Conservation (phyloP, 306 rosid genomes). For the barrel medic (Medicago truncatula) region MtrunA17r5.0-ANR NC_053049.1:18035001-18035500, state of each 20-base stretch:
- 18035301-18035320: not conserved
- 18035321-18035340: not conserved
- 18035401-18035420: not conserved
- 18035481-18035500: slow-evolving; percentile 23
- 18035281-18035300: not conserved
- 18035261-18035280: not conserved
- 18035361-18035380: not conserved
- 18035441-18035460: slow-evolving; percentile 34
- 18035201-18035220: slow-evolving; percentile 1
- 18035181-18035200: slow-evolving; percentile 74
- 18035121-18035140: slow-evolving; percentile 73
- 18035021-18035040: not conserved
- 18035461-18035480: slow-evolving; percentile 36
- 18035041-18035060: slow-evolving; percentile 19
- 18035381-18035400: not conserved
- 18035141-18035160: slow-evolving; percentile 98
- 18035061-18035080: slow-evolving; percentile 69
- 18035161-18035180: slow-evolving; percentile 97
- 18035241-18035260: not conserved
- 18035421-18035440: not conserved
- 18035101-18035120: slow-evolving; percentile 78
- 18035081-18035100: slow-evolving; percentile 97
- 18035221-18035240: not conserved
- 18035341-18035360: not conserved
- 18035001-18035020: slow-evolving; percentile 5